Base-by-base conservation (phyloP, 306 rosid species). In the Coriaria nepalensis region DNA sequence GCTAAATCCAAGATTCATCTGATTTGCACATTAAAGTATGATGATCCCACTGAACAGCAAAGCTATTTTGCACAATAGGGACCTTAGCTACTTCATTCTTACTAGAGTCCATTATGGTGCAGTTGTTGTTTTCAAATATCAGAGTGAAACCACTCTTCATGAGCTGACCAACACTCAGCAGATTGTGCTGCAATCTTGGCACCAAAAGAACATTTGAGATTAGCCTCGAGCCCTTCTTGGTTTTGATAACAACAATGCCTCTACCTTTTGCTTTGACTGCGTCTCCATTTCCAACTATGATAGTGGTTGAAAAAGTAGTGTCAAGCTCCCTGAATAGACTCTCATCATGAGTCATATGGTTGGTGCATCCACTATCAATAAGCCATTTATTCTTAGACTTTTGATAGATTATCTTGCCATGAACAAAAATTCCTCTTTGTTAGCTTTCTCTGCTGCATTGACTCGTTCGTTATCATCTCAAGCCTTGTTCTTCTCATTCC, bases 41-140 rank as follows among this genome's bases (percentile, higher is more conserved):
- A 20, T 20, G 29, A 20, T 20, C 29, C 29, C 29, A 20, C 29
- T 20, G 29, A 20, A 3, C 29, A 20, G 40, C 33, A 42, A 55
- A 55, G 11, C 13, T 52, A 34, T 33, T 49, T 11, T 49, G 6
- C 10, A 54, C 39, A 6, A 45, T 35, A 9, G 13, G 0, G 9
- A 35, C 52, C 10, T 2, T 57, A 10, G 6, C 45, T 13, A 35
- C 14, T 20, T 6, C 43, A 45, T 20, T 20, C 29, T 1, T 1
- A 20, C 29, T 20, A 20, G 29, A 20, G 29, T 57, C 44, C 29
- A 45, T 57, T 34, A 57, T 57, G 15, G 37, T 2, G 36, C 62
- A 57, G 5, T 29, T n/a, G 35, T 7, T 45, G 35, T 37, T 44
- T 37, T 37, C 10, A 52, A 52, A 52, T n/a, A 52, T 6, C 2